phyloP scores from a whole-genome alignment of 2,329 filamentous ascomycete species.

The Hortaea sp. region DNA sequence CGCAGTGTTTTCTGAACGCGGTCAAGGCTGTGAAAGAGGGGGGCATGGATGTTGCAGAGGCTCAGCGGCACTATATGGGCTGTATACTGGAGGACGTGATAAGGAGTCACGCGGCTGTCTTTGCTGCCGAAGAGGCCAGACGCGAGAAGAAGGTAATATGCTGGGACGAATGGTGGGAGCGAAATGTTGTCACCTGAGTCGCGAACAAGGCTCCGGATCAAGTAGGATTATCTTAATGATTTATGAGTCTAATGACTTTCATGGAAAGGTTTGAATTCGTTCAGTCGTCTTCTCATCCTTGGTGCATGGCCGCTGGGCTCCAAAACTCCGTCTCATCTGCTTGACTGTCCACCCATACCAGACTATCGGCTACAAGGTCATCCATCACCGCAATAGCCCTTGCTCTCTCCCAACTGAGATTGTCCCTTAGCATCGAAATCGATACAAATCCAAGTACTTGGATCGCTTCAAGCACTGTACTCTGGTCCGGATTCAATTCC shows the following conservation, averaged over 20 bases:
- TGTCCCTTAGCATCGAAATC: constrained; percentile 76
- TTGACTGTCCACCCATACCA: constrained; percentile 92
- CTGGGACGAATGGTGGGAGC: constrained; percentile 30
- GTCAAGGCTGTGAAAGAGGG: constrained; percentile 68
- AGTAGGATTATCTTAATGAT: too few relatives aligned
- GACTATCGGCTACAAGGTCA: constrained; percentile 75
- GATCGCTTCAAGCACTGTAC: constrained; percentile 79
- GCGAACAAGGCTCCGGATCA: too few relatives aligned
- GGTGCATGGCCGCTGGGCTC: constrained; percentile 64
- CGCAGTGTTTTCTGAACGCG: constrained; percentile 71
- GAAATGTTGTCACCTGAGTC: constrained; percentile 1
- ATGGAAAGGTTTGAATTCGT: too few relatives aligned
- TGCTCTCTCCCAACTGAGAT: constrained; percentile 75
- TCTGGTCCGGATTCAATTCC: constrained; percentile 90
- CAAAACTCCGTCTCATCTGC: constrained; percentile 85
- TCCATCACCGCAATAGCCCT: constrained; percentile 83
- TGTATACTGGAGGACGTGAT: constrained; percentile 79
- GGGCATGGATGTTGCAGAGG: constrained; percentile 54
- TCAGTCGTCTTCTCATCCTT: constrained; percentile 5
- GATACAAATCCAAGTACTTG: constrained; percentile 86
- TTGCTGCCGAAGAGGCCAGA: constrained; percentile 84
- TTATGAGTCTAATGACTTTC: too few relatives aligned
- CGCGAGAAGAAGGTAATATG: constrained; percentile 57
- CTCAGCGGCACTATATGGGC: constrained; percentile 67
- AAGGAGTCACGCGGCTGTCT: constrained; percentile 85